These are phyloP conservation scores for Candida sp. DNA, from an alignment of 1,139 yeast genomes.

Conservation along the genomic window DNA sequence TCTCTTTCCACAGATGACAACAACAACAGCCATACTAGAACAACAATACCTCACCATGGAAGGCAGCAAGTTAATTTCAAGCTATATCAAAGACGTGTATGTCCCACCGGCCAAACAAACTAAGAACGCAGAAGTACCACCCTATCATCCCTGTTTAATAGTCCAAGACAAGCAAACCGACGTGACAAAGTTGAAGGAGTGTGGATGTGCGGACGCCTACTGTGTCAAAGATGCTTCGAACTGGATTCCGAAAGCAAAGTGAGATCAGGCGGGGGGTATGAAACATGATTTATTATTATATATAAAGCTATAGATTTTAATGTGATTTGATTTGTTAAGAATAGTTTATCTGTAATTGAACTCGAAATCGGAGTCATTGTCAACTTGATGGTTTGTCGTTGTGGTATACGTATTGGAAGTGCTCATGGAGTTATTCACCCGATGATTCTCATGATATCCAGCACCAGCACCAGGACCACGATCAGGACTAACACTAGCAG, in stretches of 20 bases:
- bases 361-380: not conserved
- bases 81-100: constrained; percentile 31
- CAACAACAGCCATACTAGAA: not conserved
- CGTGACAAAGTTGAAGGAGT: constrained; percentile 37
- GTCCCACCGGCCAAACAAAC: constrained; percentile 31
- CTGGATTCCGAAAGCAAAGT: constrained; percentile 44
- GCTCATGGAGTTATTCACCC: not conserved
- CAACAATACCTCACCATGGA: constrained; percentile 26
- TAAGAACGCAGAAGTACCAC: constrained; percentile 28
- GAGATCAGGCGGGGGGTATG: not conserved
- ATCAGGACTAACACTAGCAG: not conserved
- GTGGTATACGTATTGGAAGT: not conserved
- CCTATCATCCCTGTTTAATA: constrained; percentile 48
- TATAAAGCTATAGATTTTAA: not conserved
- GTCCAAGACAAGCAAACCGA: constrained; percentile 50
- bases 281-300: not conserved
- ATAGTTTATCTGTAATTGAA: not conserved
- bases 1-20: too few relatives aligned
- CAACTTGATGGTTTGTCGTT: not conserved
- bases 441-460: not conserved
- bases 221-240: constrained; percentile 46
- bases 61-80: constrained; percentile 26
- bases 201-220: constrained; percentile 50
- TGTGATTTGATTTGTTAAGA: not conserved
- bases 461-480: not conserved